These are phyloP conservation scores for Phyllosticta capitalensis DNA, from an alignment of 2,329 filamentous ascomycete genomes.

Conservation along the genomic window DNA sequence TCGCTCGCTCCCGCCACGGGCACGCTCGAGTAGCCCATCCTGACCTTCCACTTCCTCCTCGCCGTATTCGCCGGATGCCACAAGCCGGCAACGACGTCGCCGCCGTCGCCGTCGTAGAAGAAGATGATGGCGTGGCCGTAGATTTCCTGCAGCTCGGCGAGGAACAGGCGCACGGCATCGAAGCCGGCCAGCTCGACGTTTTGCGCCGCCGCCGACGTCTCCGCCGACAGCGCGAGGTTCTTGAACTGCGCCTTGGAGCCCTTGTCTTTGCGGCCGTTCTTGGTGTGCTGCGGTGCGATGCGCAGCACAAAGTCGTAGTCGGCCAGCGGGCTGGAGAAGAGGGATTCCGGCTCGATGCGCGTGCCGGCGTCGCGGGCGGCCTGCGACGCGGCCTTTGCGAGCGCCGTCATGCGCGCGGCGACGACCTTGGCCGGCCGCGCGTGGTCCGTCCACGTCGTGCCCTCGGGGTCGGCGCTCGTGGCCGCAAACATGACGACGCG, in stretches of 20 bases:
- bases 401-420: constrained; percentile 69
- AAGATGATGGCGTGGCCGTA: constrained; percentile 68
- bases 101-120: constrained; percentile 59
- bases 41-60: constrained; percentile 57
- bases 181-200: constrained; percentile 42
- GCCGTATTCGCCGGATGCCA: constrained; percentile 51
- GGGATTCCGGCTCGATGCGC: constrained; percentile 36
- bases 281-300: constrained; percentile 49
- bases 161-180: constrained; percentile 53
- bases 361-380: constrained; percentile 30
- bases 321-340: constrained; percentile 63
- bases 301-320: constrained; percentile 86
- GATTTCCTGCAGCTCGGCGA: constrained; percentile 55
- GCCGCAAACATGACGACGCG: constrained; percentile 71
- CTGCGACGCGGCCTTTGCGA: constrained; percentile 67
- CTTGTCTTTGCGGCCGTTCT: constrained; percentile 19
- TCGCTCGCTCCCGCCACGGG: constrained; percentile 30
- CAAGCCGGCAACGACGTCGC: constrained; percentile 52
- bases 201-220: constrained; percentile 18
- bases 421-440: constrained; percentile 66
- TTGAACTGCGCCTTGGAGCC: constrained; percentile 54
- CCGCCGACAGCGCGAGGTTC: constrained; percentile 60
- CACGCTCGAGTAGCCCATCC: constrained; percentile 58
- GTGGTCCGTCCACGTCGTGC: constrained; percentile 69
- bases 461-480: constrained; percentile 66